phyloP scores from a whole-genome alignment of 2,329 filamentous ascomycete genomes.

The Sphaerulina populicola region DNA sequence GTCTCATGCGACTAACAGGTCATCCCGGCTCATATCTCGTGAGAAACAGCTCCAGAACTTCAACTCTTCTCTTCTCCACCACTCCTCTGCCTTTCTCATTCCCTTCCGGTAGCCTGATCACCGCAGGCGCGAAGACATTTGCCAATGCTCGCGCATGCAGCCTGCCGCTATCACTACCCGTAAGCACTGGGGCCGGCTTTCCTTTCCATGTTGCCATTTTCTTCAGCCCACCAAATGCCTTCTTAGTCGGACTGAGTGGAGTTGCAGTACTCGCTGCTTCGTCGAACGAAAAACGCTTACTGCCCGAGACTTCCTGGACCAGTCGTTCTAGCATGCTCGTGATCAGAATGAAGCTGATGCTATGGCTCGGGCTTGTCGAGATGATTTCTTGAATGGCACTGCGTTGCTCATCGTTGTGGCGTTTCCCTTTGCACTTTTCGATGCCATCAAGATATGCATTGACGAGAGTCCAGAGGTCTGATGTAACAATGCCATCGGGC shows the following conservation, averaged over 20 bases:
- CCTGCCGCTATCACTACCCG: not conserved
- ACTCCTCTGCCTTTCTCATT: constrained; percentile 53
- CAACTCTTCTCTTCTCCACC: constrained; percentile 56
- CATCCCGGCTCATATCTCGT: constrained; percentile 29
- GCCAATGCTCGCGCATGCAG: constrained; percentile 48
- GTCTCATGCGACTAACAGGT: not conserved
- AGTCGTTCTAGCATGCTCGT: constrained; percentile 64
- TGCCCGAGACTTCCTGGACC: constrained; percentile 39
- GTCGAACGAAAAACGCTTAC: constrained; percentile 11
- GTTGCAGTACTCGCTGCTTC: constrained; percentile 19
- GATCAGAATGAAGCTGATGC: constrained; percentile 82
- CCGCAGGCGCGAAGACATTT: constrained; percentile 54
- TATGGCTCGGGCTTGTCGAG: constrained; percentile 63
- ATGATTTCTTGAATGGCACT: constrained; percentile 65
- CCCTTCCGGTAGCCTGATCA: constrained; percentile 48
- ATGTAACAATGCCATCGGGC: constrained; percentile 68
- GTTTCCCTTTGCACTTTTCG: constrained; percentile 40
- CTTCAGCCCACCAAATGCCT: constrained; percentile 27
- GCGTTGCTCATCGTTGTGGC: constrained; percentile 49
- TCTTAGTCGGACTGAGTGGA: constrained; percentile 32
- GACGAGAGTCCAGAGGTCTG: constrained; percentile 60
- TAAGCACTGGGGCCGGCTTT: constrained; percentile 45
- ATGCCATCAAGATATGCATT: constrained; percentile 49
- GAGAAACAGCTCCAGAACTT: constrained; percentile 64
- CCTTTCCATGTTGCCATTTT: constrained; percentile 35